Base-by-base conservation (phyloP, 352 stramenopile species). In the Blastocystis sp. region DNA sequence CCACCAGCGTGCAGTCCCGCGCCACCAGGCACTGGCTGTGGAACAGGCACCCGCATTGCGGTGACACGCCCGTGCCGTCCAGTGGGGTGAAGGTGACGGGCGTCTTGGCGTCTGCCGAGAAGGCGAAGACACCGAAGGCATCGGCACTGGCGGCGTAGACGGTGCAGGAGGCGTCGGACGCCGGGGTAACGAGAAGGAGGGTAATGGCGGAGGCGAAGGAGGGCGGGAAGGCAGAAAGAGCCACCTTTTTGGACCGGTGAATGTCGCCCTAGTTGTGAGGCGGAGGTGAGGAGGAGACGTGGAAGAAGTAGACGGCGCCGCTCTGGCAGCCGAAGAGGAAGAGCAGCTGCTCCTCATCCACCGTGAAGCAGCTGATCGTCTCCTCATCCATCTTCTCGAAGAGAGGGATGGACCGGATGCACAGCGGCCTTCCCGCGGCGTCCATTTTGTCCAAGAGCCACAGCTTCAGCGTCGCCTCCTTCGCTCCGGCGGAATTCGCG, bases 341-440 rank as follows among this genome's bases (percentile, higher is more conserved):
- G 17, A 84, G 54, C 38, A 69, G 52, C 21, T n/a, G 24, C 14
- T 28, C 21, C 34, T 84, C 74, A 28, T 84, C 42, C 3, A 84
- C 74, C 17, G 24, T 7, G 6, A 84, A 28, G 3, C 54, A 68
- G 21, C 54, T 84, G 60, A 84, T 62, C 3, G 74, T 84, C 14
- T 84, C 52, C n/a, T 84, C 74, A 19, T 84, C 74, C 38, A 84
- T 68, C 74, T 84, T 84, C 21, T 84, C 74, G 61, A 84, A 84
- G 9, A 84, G 57, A 54, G 65, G 65, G 17, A 68, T 54, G 34
- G 52, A 68, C 11, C 74, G 74, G 24, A 84, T 17, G 45, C 74
- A 84, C 24, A 84, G 61, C 3, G 74, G 74, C 57, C 21, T 64
- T 21, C 74, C 74, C n/a, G 68, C 48, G 3, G 54, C 57, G 74